Percentiles rank a stretch among this genome's conserved stretches.
phyloP scores from a whole-genome alignment of 2,329 filamentous ascomycete species.

The Aureobasidium sp. region DNA sequence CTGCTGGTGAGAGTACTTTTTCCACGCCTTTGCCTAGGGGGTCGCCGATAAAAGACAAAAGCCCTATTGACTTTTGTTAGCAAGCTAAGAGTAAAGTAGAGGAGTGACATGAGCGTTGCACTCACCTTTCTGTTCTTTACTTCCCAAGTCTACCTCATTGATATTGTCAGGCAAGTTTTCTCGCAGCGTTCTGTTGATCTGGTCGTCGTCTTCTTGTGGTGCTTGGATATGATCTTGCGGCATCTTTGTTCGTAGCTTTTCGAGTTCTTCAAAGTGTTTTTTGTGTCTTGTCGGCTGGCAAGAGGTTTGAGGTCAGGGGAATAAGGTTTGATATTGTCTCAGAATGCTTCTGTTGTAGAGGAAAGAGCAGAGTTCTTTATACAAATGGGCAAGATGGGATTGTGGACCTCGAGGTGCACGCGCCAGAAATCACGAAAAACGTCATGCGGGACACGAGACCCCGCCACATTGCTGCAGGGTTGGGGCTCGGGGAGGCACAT shows the following conservation, averaged over 20 bases:
- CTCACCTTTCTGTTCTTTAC: background rate
- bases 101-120: too few relatives aligned
- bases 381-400: background rate
- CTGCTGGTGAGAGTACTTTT: slow-evolving; percentile 24
- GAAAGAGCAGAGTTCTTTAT: background rate
- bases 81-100: too few relatives aligned
- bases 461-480: background rate
- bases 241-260: background rate
- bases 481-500: background rate
- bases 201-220: background rate
- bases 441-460: background rate
- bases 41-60: slow-evolving; percentile 26
- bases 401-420: background rate
- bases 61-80: background rate
- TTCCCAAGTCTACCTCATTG: background rate
- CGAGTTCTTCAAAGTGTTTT: too few relatives aligned
- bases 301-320: background rate
- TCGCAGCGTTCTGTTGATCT: background rate
- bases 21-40: slow-evolving; percentile 27
- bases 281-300: too few relatives aligned
- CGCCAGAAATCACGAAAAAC: background rate
- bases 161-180: background rate
- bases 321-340: background rate
- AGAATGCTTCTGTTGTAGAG: background rate
- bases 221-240: background rate